phyloP scores from a whole-genome alignment of 331 rosid genomes.

The Stylosanthes scabra region DNA sequence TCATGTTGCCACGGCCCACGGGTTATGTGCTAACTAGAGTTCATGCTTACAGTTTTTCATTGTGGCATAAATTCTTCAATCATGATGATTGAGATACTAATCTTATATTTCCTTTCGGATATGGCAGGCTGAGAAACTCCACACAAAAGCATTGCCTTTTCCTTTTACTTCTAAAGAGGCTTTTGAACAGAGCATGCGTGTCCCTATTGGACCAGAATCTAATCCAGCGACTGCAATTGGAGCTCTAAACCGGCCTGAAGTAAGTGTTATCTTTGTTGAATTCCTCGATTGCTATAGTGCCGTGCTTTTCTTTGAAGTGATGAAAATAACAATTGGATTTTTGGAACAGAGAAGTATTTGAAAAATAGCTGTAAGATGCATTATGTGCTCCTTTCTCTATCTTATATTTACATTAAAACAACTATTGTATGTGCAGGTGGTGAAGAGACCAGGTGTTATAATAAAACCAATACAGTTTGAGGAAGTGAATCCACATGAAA shows the following conservation, averaged over 20 bases:
- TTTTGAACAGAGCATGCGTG: slow-evolving; percentile 80
- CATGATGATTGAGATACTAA: slow-evolving; percentile 20
- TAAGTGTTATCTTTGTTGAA: slow-evolving; percentile 48
- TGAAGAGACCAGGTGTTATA: slow-evolving; percentile 81
- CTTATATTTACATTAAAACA: slow-evolving; percentile 8
- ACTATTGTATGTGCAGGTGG: slow-evolving; percentile 59
- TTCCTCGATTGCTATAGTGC: background rate
- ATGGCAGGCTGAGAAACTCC: slow-evolving; percentile 90
- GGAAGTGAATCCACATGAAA: slow-evolving; percentile 75
- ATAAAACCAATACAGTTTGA: slow-evolving; percentile 73
- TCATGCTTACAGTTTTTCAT: background rate
- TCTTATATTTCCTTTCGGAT: slow-evolving; percentile 29
- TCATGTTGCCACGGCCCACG: background rate
- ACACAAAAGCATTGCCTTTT: slow-evolving; percentile 69
- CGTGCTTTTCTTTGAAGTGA: background rate
- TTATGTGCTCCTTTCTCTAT: background rate
- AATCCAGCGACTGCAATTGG: slow-evolving; percentile 77
- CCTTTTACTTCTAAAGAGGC: slow-evolving; percentile 84
- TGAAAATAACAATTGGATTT: background rate
- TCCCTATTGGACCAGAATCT: slow-evolving; percentile 93
- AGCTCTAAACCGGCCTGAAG: slow-evolving; percentile 88
- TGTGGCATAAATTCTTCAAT: background rate
- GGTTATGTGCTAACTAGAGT: background rate
- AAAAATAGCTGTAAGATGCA: background rate
- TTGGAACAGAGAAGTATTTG: background rate